Evolutionary conservation across 2,329 filamentous ascomycete species (phyloP).

Genomic region (Sclerotinia subarctica): DNA sequence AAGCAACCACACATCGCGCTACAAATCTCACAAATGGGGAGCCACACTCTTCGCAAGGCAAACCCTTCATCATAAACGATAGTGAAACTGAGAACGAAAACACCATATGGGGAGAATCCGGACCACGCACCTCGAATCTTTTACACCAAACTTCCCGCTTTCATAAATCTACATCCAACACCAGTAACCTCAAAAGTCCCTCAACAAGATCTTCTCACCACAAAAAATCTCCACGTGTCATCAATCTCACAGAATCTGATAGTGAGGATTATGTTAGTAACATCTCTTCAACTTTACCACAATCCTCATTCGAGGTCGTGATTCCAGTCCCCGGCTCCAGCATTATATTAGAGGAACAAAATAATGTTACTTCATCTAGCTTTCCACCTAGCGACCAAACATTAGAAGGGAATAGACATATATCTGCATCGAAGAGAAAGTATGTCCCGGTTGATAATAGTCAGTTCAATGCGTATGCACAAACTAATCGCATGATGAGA

Average conservation of each 20-base stretch:
- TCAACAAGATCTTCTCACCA: background rate
- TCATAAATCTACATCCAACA: background rate
- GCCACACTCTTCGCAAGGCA: background rate
- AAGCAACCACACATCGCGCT: background rate
- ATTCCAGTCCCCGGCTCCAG: background rate
- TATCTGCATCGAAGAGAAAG: background rate
- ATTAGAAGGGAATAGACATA: background rate
- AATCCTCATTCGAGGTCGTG: background rate
- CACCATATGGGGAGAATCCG: background rate
- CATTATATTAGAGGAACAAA: no score
- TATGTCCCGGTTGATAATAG: constrained; percentile 32
- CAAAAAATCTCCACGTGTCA: background rate
- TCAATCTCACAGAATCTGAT: background rate
- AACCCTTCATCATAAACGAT: background rate
- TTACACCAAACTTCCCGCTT: background rate
- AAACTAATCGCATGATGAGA: constrained; percentile 23
- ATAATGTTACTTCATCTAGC: background rate
- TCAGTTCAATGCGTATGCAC: constrained; percentile 25
- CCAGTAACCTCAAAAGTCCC: background rate
- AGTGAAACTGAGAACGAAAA: background rate
- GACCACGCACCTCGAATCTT: background rate
- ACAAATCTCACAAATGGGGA: background rate
- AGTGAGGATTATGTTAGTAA: background rate
- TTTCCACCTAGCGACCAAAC: no score
- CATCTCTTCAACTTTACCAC: no score